Conservation (phyloP, 2,329 filamentous ascomycete genomes). For the Hypoxylon sp. region DNA sequence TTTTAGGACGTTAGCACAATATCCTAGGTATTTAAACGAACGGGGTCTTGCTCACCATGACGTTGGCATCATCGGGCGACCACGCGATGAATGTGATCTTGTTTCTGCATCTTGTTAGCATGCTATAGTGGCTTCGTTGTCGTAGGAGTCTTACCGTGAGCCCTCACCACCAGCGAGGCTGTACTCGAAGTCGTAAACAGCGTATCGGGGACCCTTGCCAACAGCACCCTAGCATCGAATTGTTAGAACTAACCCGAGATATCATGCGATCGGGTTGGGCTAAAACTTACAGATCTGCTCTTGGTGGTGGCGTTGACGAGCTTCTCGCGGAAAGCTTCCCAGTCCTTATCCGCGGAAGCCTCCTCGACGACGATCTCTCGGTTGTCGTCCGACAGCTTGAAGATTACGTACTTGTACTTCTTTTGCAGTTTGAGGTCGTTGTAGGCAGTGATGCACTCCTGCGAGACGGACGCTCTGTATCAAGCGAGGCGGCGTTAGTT, state of each 20-base stretch:
- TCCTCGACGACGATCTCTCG: slow-evolving; percentile 84
- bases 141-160: slow-evolving; percentile 58
- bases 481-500: slow-evolving; percentile 23
- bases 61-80: slow-evolving; percentile 81
- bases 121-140: slow-evolving; percentile 29
- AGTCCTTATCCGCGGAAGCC: slow-evolving; percentile 71
- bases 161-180: slow-evolving; percentile 75
- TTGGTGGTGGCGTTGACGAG: slow-evolving; percentile 77
- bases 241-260: slow-evolving; percentile 43
- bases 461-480: slow-evolving; percentile 72
- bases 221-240: slow-evolving; percentile 58
- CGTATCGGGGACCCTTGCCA: slow-evolving; percentile 79
- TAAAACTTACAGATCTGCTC: slow-evolving; percentile 66
- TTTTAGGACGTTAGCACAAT: slow-evolving; percentile 29
- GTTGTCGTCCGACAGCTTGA: slow-evolving; percentile 84
- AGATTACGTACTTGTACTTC: slow-evolving; percentile 86
- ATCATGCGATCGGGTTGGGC: slow-evolving; percentile 45
- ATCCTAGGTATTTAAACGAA: neutral
- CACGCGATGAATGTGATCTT: slow-evolving; percentile 82
- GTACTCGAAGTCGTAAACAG: slow-evolving; percentile 87
- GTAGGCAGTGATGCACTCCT: slow-evolving; percentile 75
- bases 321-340: slow-evolving; percentile 77
- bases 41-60: slow-evolving; percentile 68
- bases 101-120: slow-evolving; percentile 59
- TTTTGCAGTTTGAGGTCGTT: slow-evolving; percentile 86